phyloP scores from a whole-genome alignment of 345 rosid species.

The Linum trigynum region DNA sequence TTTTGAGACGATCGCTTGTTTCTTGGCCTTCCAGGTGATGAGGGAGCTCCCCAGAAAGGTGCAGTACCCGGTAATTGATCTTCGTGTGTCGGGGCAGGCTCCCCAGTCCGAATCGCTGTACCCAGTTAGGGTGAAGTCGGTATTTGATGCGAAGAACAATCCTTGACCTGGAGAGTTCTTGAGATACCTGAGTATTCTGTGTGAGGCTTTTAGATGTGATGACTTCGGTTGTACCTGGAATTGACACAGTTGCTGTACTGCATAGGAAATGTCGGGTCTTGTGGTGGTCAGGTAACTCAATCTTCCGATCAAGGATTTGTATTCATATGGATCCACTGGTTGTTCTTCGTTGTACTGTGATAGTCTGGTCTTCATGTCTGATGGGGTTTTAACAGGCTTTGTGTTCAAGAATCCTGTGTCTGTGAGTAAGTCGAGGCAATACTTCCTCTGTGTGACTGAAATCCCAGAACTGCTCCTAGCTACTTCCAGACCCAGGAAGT shows the following conservation, averaged over 20 bases:
- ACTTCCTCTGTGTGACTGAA: too few relatives aligned
- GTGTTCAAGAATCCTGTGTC: not conserved
- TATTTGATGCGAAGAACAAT: too few relatives aligned
- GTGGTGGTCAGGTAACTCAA: not conserved
- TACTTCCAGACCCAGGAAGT: not conserved
- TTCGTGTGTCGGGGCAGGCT: too few relatives aligned
- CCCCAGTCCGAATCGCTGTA: not conserved
- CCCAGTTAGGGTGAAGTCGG: not conserved
- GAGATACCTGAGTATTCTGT: not conserved
- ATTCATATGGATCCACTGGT: fast-evolving
- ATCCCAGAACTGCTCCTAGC: too few relatives aligned
- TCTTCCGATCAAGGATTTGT: not conserved
- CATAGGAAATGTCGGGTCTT: not conserved
- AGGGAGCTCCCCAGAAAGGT: too few relatives aligned
- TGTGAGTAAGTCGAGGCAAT: not conserved
- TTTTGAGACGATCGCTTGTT: too few relatives aligned
- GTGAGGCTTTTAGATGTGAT: not conserved
- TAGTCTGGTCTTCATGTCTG: not conserved
- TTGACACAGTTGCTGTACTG: not conserved
- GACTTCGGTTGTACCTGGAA: not conserved
- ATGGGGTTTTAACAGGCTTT: not conserved
- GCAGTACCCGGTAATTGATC: too few relatives aligned
- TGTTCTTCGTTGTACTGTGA: too few relatives aligned
- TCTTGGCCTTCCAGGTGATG: too few relatives aligned
- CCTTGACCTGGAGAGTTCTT: not conserved